phyloP scores from a whole-genome alignment of 306 rosid genomes.

The Ceratonia siliqua region DNA sequence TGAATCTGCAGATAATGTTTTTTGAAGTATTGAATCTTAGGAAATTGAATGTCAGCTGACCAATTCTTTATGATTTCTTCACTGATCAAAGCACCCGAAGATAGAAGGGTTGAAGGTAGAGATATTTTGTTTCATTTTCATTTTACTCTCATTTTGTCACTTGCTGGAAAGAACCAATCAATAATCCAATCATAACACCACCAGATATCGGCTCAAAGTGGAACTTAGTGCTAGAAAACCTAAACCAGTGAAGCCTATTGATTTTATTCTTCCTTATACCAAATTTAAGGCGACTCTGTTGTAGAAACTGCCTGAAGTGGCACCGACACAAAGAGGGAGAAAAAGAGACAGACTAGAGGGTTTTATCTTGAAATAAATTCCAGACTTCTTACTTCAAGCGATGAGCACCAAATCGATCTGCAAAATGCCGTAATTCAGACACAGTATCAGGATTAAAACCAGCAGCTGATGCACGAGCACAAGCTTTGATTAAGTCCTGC shows the following conservation, averaged over 20 bases:
- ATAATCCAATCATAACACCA: background rate
- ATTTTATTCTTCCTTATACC: background rate
- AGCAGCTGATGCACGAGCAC: constrained; percentile 79
- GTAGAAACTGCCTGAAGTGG: background rate
- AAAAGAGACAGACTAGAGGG: background rate
- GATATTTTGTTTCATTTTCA: background rate
- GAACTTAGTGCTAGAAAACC: background rate
- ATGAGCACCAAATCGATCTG: constrained; percentile 76
- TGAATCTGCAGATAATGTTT: too few species aligned
- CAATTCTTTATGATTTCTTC: background rate
- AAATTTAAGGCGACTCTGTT: background rate
- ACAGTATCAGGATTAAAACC: constrained; percentile 74
- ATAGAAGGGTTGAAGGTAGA: background rate
- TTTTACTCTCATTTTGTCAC: background rate
- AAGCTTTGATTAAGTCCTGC: constrained; percentile 83
- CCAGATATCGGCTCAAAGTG: background rate
- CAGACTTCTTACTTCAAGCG: constrained; percentile 66
- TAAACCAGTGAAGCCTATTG: background rate
- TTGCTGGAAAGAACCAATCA: background rate
- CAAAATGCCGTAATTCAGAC: constrained; percentile 73
- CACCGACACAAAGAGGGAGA: background rate
- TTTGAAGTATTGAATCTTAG: too few species aligned
- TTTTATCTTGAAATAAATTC: background rate
- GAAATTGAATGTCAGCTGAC: background rate
- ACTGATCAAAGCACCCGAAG: background rate